Evolutionary conservation across 768 basidiomycete species (phyloP).

Genomic region (Leccinum subtestaceum): DNA sequence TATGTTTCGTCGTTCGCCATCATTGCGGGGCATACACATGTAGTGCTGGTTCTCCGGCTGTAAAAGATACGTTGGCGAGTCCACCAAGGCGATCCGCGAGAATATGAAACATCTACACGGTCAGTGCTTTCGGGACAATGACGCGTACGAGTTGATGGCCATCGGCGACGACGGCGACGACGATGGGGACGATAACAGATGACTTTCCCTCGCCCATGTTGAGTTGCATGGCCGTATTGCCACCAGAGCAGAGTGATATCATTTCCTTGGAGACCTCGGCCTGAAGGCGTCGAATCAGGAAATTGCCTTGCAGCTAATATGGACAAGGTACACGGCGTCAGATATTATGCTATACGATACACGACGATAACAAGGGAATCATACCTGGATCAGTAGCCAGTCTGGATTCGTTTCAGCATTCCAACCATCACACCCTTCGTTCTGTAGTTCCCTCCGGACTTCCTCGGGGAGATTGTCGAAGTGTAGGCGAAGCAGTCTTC

Average conservation of each 20-base stretch:
- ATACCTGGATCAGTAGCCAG: slow-evolving; percentile 45
- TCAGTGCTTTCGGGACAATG: slow-evolving; percentile 25
- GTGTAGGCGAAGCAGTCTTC: slow-evolving; percentile 29
- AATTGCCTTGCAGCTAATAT: slow-evolving; percentile 27
- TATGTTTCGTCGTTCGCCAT: background rate
- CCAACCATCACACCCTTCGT: slow-evolving; percentile 20
- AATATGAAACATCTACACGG: slow-evolving; percentile 31
- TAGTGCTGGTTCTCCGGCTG: slow-evolving; percentile 18
- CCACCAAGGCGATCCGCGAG: slow-evolving; percentile 31
- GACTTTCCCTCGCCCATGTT: slow-evolving; percentile 28
- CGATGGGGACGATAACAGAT: slow-evolving; percentile 37
- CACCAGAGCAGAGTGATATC: slow-evolving; percentile 25
- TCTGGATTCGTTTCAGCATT: slow-evolving; percentile 23
- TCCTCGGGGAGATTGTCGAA: slow-evolving; percentile 28
- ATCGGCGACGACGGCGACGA: slow-evolving; percentile 25
- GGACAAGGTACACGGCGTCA: slow-evolving; percentile 2
- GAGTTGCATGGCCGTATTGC: slow-evolving; percentile 44
- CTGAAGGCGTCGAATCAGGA: slow-evolving; percentile 11
- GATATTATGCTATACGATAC: background rate
- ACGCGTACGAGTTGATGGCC: slow-evolving; percentile 28
- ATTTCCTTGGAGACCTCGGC: slow-evolving; percentile 30
- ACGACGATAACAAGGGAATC: background rate
- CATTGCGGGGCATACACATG: background rate
- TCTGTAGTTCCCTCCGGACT: slow-evolving; percentile 28
- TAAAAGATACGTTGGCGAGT: slow-evolving; percentile 32